Evolutionary conservation across 2,329 filamentous ascomycete genomes (phyloP).

Genomic region (Claviceps capensis): DNA sequence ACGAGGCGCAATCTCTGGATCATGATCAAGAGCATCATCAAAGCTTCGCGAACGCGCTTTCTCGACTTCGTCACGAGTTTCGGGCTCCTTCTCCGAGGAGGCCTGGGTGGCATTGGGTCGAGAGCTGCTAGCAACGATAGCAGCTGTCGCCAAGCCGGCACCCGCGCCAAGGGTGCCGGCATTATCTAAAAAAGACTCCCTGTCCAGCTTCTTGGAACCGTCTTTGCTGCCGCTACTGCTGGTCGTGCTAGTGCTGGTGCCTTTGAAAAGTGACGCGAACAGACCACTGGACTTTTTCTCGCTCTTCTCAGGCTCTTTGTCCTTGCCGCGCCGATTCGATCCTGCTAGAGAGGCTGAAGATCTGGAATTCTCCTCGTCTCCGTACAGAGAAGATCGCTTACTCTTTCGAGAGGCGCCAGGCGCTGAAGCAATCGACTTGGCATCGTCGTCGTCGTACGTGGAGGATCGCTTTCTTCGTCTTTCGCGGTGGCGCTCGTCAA

Average conservation of each 20-base stretch:
- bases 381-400: conserved; percentile 19
- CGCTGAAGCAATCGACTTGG: conserved; percentile 25
- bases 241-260: conserved; percentile 22
- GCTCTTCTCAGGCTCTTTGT: conserved; percentile 19
- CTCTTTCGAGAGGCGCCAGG: conserved; percentile 9
- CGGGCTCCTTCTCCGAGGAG: conserved; percentile 23
- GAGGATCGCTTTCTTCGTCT: conserved; percentile 14
- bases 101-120: conserved; percentile 33
- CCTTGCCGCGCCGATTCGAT: conserved; percentile 22
- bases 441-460: conserved; percentile 29
- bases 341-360: conserved; percentile 20
- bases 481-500: conserved; percentile 20
- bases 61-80: conserved; percentile 12
- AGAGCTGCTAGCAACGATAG: conserved; percentile 24
- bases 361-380: conserved; percentile 31
- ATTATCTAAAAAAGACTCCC: conserved; percentile 58
- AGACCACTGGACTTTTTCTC: conserved; percentile 27
- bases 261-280: conserved; percentile 36
- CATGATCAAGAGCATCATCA: conserved; percentile 23
- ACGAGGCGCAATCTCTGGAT: conserved; percentile 44
- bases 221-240: conserved; percentile 22
- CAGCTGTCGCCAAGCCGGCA: conserved; percentile 46
- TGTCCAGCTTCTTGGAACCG: conserved; percentile 9
- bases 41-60: conserved; percentile 11
- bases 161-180: conserved; percentile 56